Conservation (phyloP, 768 basidiomycete species). For the Panaeolus papilionaceus region DNA sequence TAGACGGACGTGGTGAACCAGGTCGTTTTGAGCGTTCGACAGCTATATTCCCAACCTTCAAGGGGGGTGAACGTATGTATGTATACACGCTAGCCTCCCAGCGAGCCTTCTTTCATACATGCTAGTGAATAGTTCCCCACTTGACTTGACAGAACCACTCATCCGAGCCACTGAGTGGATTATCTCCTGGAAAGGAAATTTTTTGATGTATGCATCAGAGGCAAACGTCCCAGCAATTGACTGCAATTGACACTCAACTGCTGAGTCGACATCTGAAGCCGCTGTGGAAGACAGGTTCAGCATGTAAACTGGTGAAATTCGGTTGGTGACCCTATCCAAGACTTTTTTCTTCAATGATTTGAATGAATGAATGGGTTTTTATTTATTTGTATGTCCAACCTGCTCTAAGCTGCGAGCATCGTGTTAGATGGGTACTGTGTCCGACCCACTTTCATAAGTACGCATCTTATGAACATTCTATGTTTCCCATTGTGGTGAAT, state of each 20-base stretch:
- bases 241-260: background rate
- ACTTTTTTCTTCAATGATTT: constrained; percentile 3
- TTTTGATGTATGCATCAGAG: background rate
- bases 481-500: background rate
- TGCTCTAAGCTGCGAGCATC: background rate
- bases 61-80: background rate
- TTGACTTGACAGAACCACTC: constrained; percentile 10
- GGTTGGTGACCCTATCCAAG: constrained; percentile 5
- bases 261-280: background rate
- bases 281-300: constrained; percentile 1
- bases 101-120: constrained; percentile 3
- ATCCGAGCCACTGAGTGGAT: background rate
- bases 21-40: background rate
- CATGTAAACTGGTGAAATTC: background rate
- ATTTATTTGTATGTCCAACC: background rate
- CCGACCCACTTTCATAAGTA: background rate
- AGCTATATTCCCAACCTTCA: no score
- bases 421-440: background rate
- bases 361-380: constrained; percentile 4
- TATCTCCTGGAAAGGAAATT: background rate
- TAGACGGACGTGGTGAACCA: background rate
- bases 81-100: background rate
- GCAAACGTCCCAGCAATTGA: background rate
- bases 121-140: background rate
- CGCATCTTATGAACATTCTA: background rate